phyloP scores from a whole-genome alignment of 2,329 filamentous ascomycete species.

The Ascochyta clinopodiicola region DNA sequence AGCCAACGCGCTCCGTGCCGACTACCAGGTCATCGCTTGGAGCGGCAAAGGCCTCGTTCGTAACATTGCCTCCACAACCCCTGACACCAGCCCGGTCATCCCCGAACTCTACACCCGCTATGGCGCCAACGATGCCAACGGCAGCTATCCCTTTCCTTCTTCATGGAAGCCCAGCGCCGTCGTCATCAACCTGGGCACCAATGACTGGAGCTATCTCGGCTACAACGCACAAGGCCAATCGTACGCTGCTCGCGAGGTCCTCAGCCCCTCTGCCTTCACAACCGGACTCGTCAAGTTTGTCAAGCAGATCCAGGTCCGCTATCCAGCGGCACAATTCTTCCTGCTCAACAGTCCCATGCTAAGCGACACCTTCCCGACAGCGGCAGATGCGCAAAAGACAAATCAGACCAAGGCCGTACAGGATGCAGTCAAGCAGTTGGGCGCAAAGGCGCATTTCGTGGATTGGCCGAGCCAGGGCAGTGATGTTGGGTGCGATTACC shows the following conservation, averaged over 20 bases:
- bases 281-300: slow-evolving; percentile 39
- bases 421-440: slow-evolving; percentile 37
- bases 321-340: slow-evolving; percentile 50
- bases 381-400: slow-evolving; percentile 39
- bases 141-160: slow-evolving; percentile 50
- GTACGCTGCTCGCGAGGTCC: slow-evolving; percentile 18
- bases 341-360: slow-evolving; percentile 52
- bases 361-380: slow-evolving; percentile 48
- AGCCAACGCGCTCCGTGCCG: slow-evolving; percentile 50
- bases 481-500: slow-evolving; percentile 54
- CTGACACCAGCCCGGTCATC: slow-evolving; percentile 47
- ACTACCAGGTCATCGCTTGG: slow-evolving; percentile 55
- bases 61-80: slow-evolving; percentile 44
- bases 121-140: slow-evolving; percentile 50
- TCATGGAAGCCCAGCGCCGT: slow-evolving; percentile 45
- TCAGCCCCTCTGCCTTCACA: slow-evolving; percentile 19
- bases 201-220: slow-evolving; percentile 50
- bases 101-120: slow-evolving; percentile 53
- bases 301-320: slow-evolving; percentile 44
- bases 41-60: slow-evolving; percentile 54
- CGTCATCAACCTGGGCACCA: slow-evolving; percentile 55
- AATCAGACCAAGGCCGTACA: slow-evolving; percentile 12
- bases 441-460: slow-evolving; percentile 48
- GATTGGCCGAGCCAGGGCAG: slow-evolving; percentile 52
- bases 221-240: slow-evolving; percentile 1